phyloP scores from a whole-genome alignment of 805 yeast species.

The Myxozyma neotropica region DNA sequence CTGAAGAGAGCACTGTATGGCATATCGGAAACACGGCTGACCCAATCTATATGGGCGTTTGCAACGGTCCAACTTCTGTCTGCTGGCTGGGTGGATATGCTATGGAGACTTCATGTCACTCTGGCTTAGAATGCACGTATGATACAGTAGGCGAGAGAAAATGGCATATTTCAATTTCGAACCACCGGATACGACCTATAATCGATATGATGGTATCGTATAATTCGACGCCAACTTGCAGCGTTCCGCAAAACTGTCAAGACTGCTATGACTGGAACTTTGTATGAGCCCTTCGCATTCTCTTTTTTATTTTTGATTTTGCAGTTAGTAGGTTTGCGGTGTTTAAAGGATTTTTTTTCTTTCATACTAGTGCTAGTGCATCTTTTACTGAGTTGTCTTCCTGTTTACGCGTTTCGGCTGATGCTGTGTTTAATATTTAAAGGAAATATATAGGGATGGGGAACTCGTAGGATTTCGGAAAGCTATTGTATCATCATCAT shows the following conservation, averaged over 20 bases:
- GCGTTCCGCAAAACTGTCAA: conserved; percentile 18
- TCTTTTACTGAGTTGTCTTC: too few relatives aligned
- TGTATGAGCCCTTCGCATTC: too few relatives aligned
- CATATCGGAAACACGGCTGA: conserved; percentile 97
- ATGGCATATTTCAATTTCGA: conserved; percentile 86
- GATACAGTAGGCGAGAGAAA: conserved; percentile 89
- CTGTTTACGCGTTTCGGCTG: too few relatives aligned
- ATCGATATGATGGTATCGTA: conserved; percentile 73
- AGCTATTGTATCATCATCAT: too few relatives aligned
- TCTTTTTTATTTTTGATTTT: neutral
- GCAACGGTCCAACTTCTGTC: conserved; percentile 89
- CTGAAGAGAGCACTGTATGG: conserved; percentile 81
- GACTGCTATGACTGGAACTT: conserved; percentile 35
- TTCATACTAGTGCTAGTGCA: neutral
- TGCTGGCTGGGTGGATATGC: conserved; percentile 96
- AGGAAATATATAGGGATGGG: too few relatives aligned
- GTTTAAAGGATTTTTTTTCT: neutral
- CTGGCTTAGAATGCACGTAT: conserved; percentile 83
- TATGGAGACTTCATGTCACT: conserved; percentile 94
- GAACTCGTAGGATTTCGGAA: too few relatives aligned
- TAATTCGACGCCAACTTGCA: conserved; percentile 76
- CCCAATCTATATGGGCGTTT: conserved; percentile 95
- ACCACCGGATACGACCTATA: conserved; percentile 89
- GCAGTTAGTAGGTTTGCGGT: neutral
- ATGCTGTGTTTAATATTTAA: too few relatives aligned